A percentile compares a stretch with the other conserved stretches of the same genome.
Evolutionary conservation across 31 red algal genomes (phyloP).

Genomic region (Porphyra umbilicalis): DNA sequence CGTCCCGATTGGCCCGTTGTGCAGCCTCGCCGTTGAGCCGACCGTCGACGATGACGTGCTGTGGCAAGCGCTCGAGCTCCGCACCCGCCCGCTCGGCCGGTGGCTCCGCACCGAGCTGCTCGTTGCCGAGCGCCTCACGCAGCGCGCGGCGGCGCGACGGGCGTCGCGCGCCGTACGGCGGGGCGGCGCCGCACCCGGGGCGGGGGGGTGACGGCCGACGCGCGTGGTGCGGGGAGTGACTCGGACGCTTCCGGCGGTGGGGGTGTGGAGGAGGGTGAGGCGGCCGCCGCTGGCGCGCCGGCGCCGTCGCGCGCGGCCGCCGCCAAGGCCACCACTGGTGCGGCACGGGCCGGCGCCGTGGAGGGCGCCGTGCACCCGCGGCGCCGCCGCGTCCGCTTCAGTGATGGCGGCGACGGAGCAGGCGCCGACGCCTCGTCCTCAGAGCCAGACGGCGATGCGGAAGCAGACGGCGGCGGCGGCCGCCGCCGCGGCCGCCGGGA

Average conservation of each 20-base stretch:
- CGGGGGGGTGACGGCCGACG: too few relatives aligned
- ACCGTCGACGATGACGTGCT: background rate
- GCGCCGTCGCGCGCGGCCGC: background rate
- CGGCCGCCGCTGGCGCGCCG: background rate
- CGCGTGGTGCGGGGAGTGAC: background rate
- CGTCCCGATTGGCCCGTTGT: background rate
- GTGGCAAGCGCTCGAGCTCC: background rate
- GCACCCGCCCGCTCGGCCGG: background rate
- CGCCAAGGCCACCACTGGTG: background rate
- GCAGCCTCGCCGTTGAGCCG: background rate
- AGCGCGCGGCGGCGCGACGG: background rate
- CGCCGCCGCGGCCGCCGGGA: background rate
- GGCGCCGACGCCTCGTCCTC: too few relatives aligned
- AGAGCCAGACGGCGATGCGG: too few relatives aligned
- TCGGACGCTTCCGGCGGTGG: background rate
- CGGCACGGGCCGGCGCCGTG: too few relatives aligned
- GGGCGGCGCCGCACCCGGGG: too few relatives aligned
- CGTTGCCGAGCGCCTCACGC: background rate
- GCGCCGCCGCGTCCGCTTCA: too few relatives aligned
- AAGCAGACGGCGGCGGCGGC: background rate
- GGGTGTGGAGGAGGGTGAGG: background rate
- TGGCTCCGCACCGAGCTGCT: background rate
- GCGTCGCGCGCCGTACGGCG: background rate
- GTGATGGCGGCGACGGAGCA: too few relatives aligned
- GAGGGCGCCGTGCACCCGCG: too few relatives aligned